Percentiles rank a stretch among this genome's conserved stretches.
phyloP scores from a whole-genome alignment of 257 asterid species.

The Ophiorrhiza pumila region DNA sequence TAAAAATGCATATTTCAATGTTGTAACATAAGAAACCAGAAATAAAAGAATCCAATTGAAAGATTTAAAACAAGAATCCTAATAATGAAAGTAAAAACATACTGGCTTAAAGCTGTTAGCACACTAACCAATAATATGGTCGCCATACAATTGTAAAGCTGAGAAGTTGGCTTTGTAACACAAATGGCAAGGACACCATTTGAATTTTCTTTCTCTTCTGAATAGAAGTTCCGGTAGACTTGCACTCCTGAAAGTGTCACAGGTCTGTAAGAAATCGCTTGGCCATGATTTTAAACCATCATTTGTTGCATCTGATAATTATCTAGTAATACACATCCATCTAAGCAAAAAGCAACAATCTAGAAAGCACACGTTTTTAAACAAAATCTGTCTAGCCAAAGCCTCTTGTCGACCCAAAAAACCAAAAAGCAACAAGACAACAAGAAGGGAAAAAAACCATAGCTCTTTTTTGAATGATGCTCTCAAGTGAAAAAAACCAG shows the following conservation, averaged over 20 bases:
- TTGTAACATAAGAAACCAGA: neutral
- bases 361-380: neutral
- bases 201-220: slow-evolving; percentile 71
- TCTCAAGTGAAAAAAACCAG: neutral
- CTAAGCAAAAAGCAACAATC: neutral
- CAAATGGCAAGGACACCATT: slow-evolving; percentile 78
- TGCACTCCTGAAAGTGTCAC: slow-evolving; percentile 55
- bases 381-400: slow-evolving; percentile 3
- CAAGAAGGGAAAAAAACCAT: neutral
- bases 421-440: no score
- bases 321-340: neutral
- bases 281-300: neutral
- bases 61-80: neutral
- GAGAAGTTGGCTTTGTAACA: slow-evolving; percentile 39
- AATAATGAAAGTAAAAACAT: neutral
- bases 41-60: neutral
- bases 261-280: slow-evolving; percentile 1
- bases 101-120: neutral
- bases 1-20: neutral
- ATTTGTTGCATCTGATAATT: no score
- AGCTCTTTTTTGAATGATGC: neutral
- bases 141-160: slow-evolving; percentile 44
- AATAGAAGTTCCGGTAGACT: slow-evolving; percentile 69
- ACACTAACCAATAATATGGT: slow-evolving; percentile 60
- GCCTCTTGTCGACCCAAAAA: neutral